These are phyloP conservation scores for Globisporangium abappressorium DNA, from an alignment of 352 stramenopile species.

Conservation along the genomic window DNA sequence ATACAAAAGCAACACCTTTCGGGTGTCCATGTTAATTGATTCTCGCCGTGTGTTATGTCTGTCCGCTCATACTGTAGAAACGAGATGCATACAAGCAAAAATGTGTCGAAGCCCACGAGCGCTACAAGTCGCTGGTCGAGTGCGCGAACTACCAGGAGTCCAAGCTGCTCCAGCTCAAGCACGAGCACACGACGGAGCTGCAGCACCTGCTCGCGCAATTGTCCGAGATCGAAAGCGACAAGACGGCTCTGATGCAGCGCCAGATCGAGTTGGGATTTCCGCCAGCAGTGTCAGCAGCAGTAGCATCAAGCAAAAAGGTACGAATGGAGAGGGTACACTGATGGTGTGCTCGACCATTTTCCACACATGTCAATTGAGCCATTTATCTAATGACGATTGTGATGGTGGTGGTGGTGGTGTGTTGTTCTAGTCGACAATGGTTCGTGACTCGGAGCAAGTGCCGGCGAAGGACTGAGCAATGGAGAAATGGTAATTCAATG, in stretches of 20 bases:
- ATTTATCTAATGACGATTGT: background rate
- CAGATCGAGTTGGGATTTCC: slow-evolving; percentile 40
- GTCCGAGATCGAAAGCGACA: slow-evolving; percentile 62
- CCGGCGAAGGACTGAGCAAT: background rate
- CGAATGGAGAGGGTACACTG: background rate
- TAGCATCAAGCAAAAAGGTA: slow-evolving; percentile 22
- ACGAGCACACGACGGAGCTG: slow-evolving; percentile 54
- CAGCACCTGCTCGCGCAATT: slow-evolving; percentile 66
- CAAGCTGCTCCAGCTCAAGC: slow-evolving; percentile 49
- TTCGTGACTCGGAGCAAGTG: slow-evolving; percentile 3
- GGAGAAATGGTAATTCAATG: background rate
- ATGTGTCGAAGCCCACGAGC: slow-evolving; percentile 75
- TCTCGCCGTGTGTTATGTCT: background rate
- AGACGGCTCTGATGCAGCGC: slow-evolving; percentile 57
- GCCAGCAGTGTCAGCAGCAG: slow-evolving; percentile 6
- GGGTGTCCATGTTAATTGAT: background rate
- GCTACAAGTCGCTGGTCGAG: slow-evolving; percentile 51
- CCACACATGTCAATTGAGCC: background rate
- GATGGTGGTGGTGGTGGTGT: background rate
- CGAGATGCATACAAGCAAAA: slow-evolving; percentile 80
- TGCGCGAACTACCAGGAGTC: slow-evolving; percentile 43
- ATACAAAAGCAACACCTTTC: background rate
- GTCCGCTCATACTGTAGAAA: slow-evolving; percentile 34
- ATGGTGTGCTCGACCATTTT: background rate
- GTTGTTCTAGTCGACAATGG: background rate